These are phyloP conservation scores for Yamadazyma pseudoaaseri DNA, from an alignment of 1,139 yeast species.

Conservation along the genomic window DNA sequence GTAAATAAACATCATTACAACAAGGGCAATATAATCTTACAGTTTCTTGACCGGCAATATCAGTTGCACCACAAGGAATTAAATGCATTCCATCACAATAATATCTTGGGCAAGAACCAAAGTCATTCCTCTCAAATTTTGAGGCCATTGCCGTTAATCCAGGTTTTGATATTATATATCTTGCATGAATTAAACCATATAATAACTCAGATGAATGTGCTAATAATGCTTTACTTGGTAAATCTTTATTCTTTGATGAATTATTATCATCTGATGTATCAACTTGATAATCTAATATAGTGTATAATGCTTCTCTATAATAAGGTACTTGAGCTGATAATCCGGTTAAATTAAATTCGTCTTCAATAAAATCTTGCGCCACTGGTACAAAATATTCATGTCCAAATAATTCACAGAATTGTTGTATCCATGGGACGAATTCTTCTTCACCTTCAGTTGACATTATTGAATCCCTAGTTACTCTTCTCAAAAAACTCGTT, in stretches of 20 bases:
- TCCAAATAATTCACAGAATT: slow-evolving; percentile 83
- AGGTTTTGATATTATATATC: slow-evolving; percentile 84
- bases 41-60: slow-evolving; percentile 87
- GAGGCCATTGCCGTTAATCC: slow-evolving; percentile 96
- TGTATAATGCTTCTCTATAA: slow-evolving; percentile 87
- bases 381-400: slow-evolving; percentile 95
- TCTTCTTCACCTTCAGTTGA: slow-evolving; percentile 55
- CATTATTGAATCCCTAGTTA: slow-evolving; percentile 20
- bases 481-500: neutral
- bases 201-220: slow-evolving; percentile 90
- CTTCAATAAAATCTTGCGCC: slow-evolving; percentile 89
- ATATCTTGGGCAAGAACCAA: slow-evolving; percentile 91
- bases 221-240: slow-evolving; percentile 70
- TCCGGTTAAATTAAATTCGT: slow-evolving; percentile 93
- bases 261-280: slow-evolving; percentile 63
- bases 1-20: slow-evolving; percentile 87
- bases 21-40: slow-evolving; percentile 93
- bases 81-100: slow-evolving; percentile 90
- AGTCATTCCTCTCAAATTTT: slow-evolving; percentile 83
- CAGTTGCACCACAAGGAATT: slow-evolving; percentile 90
- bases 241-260: slow-evolving; percentile 30
- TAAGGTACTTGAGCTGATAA: slow-evolving; percentile 82
- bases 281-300: slow-evolving; percentile 75
- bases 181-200: slow-evolving; percentile 91
- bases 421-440: slow-evolving; percentile 84